Percentiles rank a stretch among this genome's conserved stretches.
Evolutionary conservation across 306 rosid genomes (phyloP).

Genomic region (Cucurbita moschata): DNA sequence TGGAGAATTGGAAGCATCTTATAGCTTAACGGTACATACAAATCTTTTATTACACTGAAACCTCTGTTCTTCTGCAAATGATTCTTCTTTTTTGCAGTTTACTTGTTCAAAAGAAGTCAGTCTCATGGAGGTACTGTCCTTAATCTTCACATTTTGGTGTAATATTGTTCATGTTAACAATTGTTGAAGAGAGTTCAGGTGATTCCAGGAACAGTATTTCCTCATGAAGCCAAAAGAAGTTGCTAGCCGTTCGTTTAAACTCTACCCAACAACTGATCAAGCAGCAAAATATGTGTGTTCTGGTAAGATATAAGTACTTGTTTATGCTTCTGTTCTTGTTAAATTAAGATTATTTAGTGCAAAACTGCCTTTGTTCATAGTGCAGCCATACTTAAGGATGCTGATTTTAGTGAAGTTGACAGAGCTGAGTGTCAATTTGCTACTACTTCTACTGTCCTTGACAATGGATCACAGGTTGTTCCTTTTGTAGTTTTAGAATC

Average conservation of each 20-base stretch:
- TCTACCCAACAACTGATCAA: constrained; percentile 66
- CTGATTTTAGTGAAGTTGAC: constrained; percentile 74
- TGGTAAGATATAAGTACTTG: constrained; percentile 25
- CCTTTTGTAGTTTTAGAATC: background rate
- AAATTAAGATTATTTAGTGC: background rate
- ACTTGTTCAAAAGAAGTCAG: constrained; percentile 79
- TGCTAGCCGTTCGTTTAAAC: constrained; percentile 48
- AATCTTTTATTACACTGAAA: background rate
- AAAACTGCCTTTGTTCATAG: background rate
- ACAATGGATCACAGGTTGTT: constrained; percentile 85
- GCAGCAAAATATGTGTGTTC: constrained; percentile 78
- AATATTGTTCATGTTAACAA: background rate
- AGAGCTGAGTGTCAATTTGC: constrained; percentile 93
- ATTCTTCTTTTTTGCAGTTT: constrained; percentile 50
- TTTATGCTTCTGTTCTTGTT: background rate
- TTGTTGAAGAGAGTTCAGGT: background rate
- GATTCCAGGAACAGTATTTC: constrained; percentile 65
- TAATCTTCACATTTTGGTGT: background rate
- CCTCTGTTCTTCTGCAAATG: background rate
- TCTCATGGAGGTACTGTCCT: constrained; percentile 64
- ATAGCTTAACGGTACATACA: constrained; percentile 70
- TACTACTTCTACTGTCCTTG: constrained; percentile 65
- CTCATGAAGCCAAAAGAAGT: constrained; percentile 78
- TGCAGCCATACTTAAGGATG: constrained; percentile 84
- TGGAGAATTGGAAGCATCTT: constrained; percentile 93